A percentile compares a stretch with the other conserved stretches of the same genome.
phyloP scores from a whole-genome alignment of 495 filamentous ascomycete species.

The Opeltia flavorubescens region DNA sequence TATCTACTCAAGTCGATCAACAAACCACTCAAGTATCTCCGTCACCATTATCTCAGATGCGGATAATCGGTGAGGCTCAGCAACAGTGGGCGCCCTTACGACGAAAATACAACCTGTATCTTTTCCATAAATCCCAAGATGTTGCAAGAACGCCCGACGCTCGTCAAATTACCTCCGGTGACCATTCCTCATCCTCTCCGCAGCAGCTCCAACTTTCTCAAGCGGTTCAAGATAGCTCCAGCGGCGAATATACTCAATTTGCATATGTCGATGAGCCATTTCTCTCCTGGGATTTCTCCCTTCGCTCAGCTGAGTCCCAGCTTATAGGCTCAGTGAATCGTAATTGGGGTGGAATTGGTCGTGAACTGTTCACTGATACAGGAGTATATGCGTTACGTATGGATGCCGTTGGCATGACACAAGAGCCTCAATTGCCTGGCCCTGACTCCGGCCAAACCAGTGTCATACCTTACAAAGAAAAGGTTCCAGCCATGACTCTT shows the following conservation, averaged over 20 bases:
- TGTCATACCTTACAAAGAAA: conserved; percentile 7
- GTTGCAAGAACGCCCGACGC: conserved; percentile 16
- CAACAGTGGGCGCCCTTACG: conserved; percentile 54
- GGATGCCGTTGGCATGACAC: conserved; percentile 41
- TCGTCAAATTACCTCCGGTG: conserved; percentile 26
- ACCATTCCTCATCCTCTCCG: conserved; percentile 31
- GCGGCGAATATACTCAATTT: conserved; percentile 43
- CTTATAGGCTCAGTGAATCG: conserved; percentile 52
- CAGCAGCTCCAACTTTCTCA: conserved; percentile 33
- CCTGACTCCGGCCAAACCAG: conserved; percentile 18
- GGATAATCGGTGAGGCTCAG: conserved; percentile 52
- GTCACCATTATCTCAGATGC: conserved; percentile 41
- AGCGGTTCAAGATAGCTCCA: conserved; percentile 16
- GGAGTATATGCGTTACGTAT: conserved; percentile 57
- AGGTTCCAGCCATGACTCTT: conserved; percentile 42
- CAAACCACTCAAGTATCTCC: conserved; percentile 36
- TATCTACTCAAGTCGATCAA: conserved; percentile 22
- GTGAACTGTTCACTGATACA: conserved; percentile 59
- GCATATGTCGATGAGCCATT: conserved; percentile 46
- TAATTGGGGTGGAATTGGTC: conserved; percentile 53
- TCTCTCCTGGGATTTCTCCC: conserved; percentile 45
- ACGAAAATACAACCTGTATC: conserved; percentile 56
- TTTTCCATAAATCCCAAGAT: conserved; percentile 24
- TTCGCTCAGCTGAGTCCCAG: conserved; percentile 30
- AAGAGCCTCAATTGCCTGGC: conserved; percentile 26